Percentiles rank a stretch among this genome's conserved stretches.
These are phyloP conservation scores for Pelargonium myrrhifolium DNA, from an alignment of 441 rosid genomes.

Conservation along the genomic window DNA sequence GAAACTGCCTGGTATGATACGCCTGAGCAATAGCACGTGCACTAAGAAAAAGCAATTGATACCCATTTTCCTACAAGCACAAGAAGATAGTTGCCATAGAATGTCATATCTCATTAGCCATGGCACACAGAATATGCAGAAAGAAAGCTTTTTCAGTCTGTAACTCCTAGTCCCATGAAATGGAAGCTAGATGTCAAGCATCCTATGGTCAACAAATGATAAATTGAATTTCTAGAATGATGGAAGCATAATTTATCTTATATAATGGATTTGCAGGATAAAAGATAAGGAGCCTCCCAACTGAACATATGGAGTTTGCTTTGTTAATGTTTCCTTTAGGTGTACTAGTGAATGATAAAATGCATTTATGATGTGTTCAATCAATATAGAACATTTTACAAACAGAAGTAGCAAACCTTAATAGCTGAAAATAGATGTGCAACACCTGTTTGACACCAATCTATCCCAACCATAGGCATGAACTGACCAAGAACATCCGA, in stretches of 20 bases:
- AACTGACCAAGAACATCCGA: conserved; percentile 98
- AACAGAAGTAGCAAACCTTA: conserved; percentile 47
- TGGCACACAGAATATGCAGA: not conserved
- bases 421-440: conserved; percentile 84
- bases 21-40: conserved; percentile 99
- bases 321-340: not conserved
- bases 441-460: conserved; percentile 97
- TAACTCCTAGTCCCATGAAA: not conserved
- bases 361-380: not conserved
- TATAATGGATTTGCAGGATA: not conserved
- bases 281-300: not conserved
- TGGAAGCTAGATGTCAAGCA: not conserved
- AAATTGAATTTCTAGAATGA: not conserved
- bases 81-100: conserved; percentile 13
- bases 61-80: conserved; percentile 81
- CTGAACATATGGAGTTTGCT: not conserved
- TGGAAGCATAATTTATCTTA: not conserved
- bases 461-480: conserved; percentile 94
- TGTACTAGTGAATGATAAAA: not conserved
- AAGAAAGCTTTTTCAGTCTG: not conserved
- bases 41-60: conserved; percentile 86
- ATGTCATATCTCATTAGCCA: conserved; percentile 4
- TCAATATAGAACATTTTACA: not conserved
- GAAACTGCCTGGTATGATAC: conserved; percentile 72
- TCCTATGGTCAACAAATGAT: conserved; percentile 2